These are phyloP conservation scores for Pachysolen tannophilus DNA, from an alignment of 805 yeast genomes.

Conservation along the genomic window DNA sequence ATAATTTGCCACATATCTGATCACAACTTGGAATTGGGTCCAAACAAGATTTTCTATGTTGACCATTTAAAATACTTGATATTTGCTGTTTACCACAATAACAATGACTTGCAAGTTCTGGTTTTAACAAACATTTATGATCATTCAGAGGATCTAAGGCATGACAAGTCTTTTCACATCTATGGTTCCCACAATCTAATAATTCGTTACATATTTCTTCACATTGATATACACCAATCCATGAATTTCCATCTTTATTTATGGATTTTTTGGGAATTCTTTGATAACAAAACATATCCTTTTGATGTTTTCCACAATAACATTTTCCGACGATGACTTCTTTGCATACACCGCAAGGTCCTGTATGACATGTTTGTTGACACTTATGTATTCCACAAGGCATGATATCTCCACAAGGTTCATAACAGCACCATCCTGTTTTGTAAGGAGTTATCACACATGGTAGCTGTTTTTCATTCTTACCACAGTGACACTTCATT, in stretches of 20 bases:
- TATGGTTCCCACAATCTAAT: slow-evolving; percentile 61
- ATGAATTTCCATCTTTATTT: slow-evolving; percentile 17
- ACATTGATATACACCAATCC: slow-evolving; percentile 50
- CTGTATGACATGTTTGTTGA: slow-evolving; percentile 59
- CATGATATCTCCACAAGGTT: slow-evolving; percentile 49
- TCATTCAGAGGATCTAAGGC: background rate
- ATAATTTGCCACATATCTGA: slow-evolving; percentile 47
- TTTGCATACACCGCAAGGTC: slow-evolving; percentile 72
- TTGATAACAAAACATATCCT: slow-evolving; percentile 36
- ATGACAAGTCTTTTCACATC: slow-evolving; percentile 44
- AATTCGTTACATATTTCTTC: slow-evolving; percentile 31
- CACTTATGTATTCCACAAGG: slow-evolving; percentile 74
- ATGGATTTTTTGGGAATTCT: slow-evolving; percentile 27
- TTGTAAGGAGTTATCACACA: slow-evolving; percentile 63
- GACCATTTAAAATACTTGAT: no score
- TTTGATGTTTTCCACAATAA: slow-evolving; percentile 63
- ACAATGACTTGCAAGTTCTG: slow-evolving; percentile 53
- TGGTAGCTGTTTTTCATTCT: slow-evolving; percentile 54
- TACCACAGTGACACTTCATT: slow-evolving; percentile 70
- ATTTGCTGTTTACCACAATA: slow-evolving; percentile 69
- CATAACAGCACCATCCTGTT: slow-evolving; percentile 60
- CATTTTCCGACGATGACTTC: slow-evolving; percentile 43
- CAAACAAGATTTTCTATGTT: slow-evolving; percentile 49
- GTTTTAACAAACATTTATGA: slow-evolving; percentile 54
- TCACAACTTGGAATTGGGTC: slow-evolving; percentile 79